Evolutionary conservation across 2,329 filamentous ascomycete genomes (phyloP), one percentile per base, ranked within the genome.

Genomic region (Periglandula ipomoeae): DNA sequence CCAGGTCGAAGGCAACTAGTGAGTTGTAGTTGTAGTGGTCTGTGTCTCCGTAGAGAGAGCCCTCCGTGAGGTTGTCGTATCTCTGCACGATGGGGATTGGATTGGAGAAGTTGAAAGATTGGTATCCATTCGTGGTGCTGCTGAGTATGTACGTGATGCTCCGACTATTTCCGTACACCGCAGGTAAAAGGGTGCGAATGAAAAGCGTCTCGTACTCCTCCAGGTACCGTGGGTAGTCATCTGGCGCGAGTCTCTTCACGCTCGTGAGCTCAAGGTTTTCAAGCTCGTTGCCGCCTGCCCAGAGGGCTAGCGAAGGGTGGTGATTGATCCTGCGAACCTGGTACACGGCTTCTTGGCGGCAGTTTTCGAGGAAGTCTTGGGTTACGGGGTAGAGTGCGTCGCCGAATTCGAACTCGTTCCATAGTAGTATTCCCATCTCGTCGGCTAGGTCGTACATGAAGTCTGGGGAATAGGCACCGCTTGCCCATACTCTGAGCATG

Each of bases 391-490:
- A 83, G 3, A 82, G 61, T 1, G 77, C 71, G 58, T 81, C 79
- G 10, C 76, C 74, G 56, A 81, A 83, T 55, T 83, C 70, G 52
- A 83, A 82, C 51, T 83, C 79, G 44, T 72, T 78, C 79, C 79
- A 83, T 0, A 83, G 65, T 6, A 83, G 63, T 5, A 84, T 69
- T 2, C 80, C 80, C 55, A 71, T 70, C 57, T 81, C 76, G 58
- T 84, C 79, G 1, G 79, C 80, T 9, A 82, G 64, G 49, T 82
- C 78, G 55, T 79, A 83, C 52, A 83, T 76, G 53, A 78, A 82
- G 52, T 82, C 78, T 1, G 77, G 78, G 1, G 72, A 68, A 52
- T 83, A 84, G 1, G 75, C 73, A 2, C 79, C 78, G 19, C 73
- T 77, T 11, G 78, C 70, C 80, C 80, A 83, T 2, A 82, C 73